Evolutionary conservation across 2,329 filamentous ascomycete species (phyloP), one percentile per base, ranked within the genome.

Genomic region (Mollisiaceae sp.): DNA sequence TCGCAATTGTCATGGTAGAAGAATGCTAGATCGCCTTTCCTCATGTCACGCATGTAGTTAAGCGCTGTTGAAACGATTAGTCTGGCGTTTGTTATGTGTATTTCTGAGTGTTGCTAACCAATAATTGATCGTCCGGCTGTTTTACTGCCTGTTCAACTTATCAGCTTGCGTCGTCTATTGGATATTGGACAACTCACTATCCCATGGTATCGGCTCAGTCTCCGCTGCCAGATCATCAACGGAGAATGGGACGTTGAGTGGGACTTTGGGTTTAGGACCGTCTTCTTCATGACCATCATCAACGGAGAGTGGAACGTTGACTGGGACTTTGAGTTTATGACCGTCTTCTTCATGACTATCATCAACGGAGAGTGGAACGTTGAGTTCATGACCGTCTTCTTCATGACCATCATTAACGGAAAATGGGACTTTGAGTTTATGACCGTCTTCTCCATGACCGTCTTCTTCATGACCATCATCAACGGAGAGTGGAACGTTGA

Each of bases 1-100:
- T 96, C 97, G 79, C 92, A 95, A 74, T 95, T 97, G 56, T 92
- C 97, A 79, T 97, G 94, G 76, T 98, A 98, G 81, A 99, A 98
- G 80, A 99, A 98, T 32, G 93, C 94, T 38, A 94, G 83, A 75
- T 99, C 95, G 59, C 94, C 94, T 63, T 89, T 88, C 73, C 92
- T 93, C 95, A 99, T 99, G 9, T 88, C 86, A 36, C 92, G 87
- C 80, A 99, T 89, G 76, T 97, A 93, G 75, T 97, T 98, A 32
- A 92, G 88, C 8, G 94, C 94, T 79, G 76, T 20, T 18, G 1
- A 32, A 12, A 4, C 35, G n/a, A 38, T 57, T 18, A 54, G 38
- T 62, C n/a, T n/a, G 4, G 45, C 36, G 52, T 18, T 60, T 39
- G 14, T 20, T 27, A 3, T 12, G 27, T 24, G 15, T 57, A 2